Conservation (phyloP, 345 rosid genomes). For the Schrenkiella parvula region DNA sequence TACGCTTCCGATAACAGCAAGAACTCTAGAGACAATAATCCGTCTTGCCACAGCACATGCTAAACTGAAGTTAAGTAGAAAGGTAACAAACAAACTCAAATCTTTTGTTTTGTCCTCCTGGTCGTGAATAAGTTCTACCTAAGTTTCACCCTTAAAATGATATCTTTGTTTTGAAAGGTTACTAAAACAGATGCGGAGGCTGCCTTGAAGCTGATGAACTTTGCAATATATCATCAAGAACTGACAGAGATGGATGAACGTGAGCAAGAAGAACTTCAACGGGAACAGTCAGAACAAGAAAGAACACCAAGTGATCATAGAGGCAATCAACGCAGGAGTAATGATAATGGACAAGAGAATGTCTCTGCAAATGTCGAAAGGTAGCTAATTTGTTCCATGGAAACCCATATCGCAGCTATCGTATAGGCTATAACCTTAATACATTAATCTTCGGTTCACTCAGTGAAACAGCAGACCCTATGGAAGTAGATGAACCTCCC, state of each 20-base stretch:
- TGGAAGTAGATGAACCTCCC: constrained; percentile 78
- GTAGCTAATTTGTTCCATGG: constrained; percentile 32
- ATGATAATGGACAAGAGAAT: constrained; percentile 8
- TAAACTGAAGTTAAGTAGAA: constrained; percentile 79
- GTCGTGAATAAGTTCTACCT: background rate
- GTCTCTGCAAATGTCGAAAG: constrained; percentile 39
- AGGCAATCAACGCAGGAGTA: constrained; percentile 21
- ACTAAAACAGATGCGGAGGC: constrained; percentile 79
- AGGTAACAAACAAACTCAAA: constrained; percentile 44
- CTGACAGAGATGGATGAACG: constrained; percentile 95
- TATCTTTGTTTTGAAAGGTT: constrained; percentile 45
- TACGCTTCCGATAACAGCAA: constrained; percentile 95
- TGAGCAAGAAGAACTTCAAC: constrained; percentile 64
- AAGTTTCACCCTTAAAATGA: background rate
- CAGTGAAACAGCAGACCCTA: constrained; percentile 51
- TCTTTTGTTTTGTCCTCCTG: background rate
- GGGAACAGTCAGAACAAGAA: constrained; percentile 51
- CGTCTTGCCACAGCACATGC: constrained; percentile 99
- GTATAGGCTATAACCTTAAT: background rate
- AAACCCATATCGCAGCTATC: background rate
- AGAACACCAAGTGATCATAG: constrained; percentile 45
- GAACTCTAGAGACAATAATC: constrained; percentile 95
- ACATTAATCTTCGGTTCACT: constrained; percentile 2
- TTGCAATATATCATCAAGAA: constrained; percentile 96
- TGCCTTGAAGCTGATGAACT: constrained; percentile 81